These are phyloP conservation scores for Starmerella apis DNA, from an alignment of 805 yeast genomes.

Conservation along the genomic window DNA sequence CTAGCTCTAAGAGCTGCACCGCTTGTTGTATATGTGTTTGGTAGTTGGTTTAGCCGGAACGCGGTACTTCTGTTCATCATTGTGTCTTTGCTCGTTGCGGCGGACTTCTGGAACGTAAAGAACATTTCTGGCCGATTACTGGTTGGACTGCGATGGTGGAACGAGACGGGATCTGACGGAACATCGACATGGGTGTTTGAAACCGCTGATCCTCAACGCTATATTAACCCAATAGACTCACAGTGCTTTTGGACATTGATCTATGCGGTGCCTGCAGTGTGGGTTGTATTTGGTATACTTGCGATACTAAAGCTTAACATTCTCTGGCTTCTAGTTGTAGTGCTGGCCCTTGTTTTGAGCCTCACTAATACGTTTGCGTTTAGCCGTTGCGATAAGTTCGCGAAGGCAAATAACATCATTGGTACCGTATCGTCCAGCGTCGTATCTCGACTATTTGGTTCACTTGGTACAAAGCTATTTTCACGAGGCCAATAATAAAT, in stretches of 20 bases:
- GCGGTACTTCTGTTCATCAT: slow-evolving; percentile 66
- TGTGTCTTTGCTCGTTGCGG: slow-evolving; percentile 64
- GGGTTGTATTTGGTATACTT: slow-evolving; percentile 65
- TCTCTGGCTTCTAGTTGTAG: slow-evolving; percentile 38
- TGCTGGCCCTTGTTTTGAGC: slow-evolving; percentile 61
- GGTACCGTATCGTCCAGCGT: slow-evolving; percentile 28
- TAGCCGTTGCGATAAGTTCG: slow-evolving; percentile 84
- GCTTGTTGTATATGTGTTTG: slow-evolving; percentile 56
- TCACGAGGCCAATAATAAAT: slow-evolving; percentile 2
- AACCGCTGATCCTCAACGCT: slow-evolving; percentile 54
- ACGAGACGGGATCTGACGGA: slow-evolving; percentile 58
- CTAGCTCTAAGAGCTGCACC: slow-evolving; percentile 54
- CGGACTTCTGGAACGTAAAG: slow-evolving; percentile 90
- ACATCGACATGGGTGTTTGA: slow-evolving; percentile 81
- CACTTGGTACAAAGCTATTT: slow-evolving; percentile 19
- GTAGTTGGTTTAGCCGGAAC: slow-evolving; percentile 46
- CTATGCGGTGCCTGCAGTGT: slow-evolving; percentile 62
- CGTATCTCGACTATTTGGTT: slow-evolving; percentile 16
- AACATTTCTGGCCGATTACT: slow-evolving; percentile 81
- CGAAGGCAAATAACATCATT: slow-evolving; percentile 62
- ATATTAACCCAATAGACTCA: slow-evolving; percentile 83
- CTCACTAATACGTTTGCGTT: slow-evolving; percentile 80
- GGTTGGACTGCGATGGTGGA: slow-evolving; percentile 94
- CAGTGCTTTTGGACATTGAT: slow-evolving; percentile 76
- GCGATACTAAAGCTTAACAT: slow-evolving; percentile 73